Base-by-base conservation (phyloP, 805 yeast genomes). In the Blastobotrys americana region DNA sequence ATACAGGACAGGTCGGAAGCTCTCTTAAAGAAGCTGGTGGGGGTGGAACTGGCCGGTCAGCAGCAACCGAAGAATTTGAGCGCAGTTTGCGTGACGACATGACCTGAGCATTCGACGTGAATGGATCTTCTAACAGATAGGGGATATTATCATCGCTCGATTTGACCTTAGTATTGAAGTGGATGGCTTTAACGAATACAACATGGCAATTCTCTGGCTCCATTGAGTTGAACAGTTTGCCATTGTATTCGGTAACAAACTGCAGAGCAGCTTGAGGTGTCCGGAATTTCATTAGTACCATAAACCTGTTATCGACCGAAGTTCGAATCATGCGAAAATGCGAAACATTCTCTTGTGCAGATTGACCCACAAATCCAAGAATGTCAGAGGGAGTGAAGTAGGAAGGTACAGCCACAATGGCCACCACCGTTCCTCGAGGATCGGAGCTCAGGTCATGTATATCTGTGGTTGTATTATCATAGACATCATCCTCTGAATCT, bases 1-100 rank as follows among this genome's bases (percentile, higher is more conserved):
- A 88, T 0, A 88, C 96, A 0, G 96, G 96, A 57, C 97, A 88
- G 0, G 93, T 84, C 0, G 97, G 96, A 23, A 88, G 68, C 59
- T 88, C 96, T 5, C 72, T 63, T 3, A 66, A 56, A 15, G 55
- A 38, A 21, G 52, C 28, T 37, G 59, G 54, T 9, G 56, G 55
- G 36, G 63, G 55, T 27, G 61, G 53, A 2, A 48, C 44, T 5
- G 56, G 52, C 37, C 37, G 37, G 3, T 15, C 27, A 3, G 47
- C 4, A 3, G 34, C n/a, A 3, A 44, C 25, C 38, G 49, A 18
- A 3, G 42, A 9, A 17, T 15, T 20, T 18, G 36, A 23, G 8
- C 31, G 8, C 13, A 25, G 8, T 25, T 25, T 25, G 31, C 31
- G 31, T 8, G 31, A 22, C 35, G n/a, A 34, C 27, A 28, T 18